phyloP scores from a whole-genome alignment of 129 eudicot species.

The Apium graveolens region DNA sequence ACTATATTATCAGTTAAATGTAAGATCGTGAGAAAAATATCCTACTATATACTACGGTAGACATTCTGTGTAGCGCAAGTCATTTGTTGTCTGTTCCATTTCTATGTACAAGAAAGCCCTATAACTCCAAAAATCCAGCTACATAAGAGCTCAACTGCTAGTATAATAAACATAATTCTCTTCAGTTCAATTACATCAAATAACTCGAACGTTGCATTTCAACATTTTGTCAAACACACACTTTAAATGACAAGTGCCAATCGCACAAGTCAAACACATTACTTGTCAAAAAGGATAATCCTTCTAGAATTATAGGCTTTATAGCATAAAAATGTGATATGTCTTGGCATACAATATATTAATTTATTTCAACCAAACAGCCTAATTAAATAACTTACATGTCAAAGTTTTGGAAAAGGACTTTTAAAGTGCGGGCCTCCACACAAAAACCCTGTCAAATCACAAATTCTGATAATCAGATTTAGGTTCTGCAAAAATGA shows the following conservation, averaged over 20 bases:
- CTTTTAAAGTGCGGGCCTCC: slow-evolving; percentile 88
- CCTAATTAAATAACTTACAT: slow-evolving; percentile 45
- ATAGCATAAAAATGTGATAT: neutral
- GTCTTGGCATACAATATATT: neutral
- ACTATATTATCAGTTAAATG: neutral
- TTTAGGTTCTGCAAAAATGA: slow-evolving; percentile 12
- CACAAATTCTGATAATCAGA: slow-evolving; percentile 20
- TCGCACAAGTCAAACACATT: neutral
- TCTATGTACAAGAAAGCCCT: neutral
- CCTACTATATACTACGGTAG: neutral
- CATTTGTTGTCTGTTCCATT: neutral
- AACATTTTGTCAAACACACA: neutral
- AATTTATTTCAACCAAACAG: neutral
- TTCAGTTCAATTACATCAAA: too few species aligned
- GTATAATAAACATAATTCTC: neutral
- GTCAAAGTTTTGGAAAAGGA: slow-evolving; percentile 91
- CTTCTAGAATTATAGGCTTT: neutral
- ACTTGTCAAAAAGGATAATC: neutral
- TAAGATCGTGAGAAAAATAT: too few species aligned
- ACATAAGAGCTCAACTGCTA: neutral
- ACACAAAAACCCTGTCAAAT: slow-evolving; percentile 87
- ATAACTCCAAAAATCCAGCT: neutral
- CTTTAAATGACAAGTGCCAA: neutral
- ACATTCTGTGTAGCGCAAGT: neutral
- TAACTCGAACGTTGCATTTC: neutral